Percentiles rank a stretch among this genome's conserved stretches.
These are phyloP conservation scores for Amoebophrya sp. DNA, from an alignment of 169 alveolate genomes.

Conservation along the genomic window DNA sequence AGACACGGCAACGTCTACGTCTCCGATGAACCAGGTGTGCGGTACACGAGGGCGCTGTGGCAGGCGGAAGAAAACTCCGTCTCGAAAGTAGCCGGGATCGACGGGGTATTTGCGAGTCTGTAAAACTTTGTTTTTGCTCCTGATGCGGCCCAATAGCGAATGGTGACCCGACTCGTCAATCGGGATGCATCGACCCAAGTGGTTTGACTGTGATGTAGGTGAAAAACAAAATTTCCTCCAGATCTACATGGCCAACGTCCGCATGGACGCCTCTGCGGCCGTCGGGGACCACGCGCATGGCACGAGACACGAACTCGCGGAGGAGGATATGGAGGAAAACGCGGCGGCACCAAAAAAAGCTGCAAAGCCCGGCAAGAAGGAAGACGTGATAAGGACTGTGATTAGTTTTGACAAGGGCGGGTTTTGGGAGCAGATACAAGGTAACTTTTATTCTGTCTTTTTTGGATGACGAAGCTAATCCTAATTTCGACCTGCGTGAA, in stretches of 20 bases:
- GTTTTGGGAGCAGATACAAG: conserved; percentile 79
- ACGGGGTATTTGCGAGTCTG: not conserved
- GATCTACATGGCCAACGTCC: not conserved
- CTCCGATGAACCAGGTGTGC: conserved; percentile 80
- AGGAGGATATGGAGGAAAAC: conserved; percentile 40
- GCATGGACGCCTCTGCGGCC: not conserved
- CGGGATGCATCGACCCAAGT: too few relatives aligned
- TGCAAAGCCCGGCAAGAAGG: conserved; percentile 57
- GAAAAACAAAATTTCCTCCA: too few relatives aligned
- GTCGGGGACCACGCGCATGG: conserved; percentile 1
- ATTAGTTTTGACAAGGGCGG: conserved; percentile 92
- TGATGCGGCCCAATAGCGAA: too few relatives aligned
- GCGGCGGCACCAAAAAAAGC: conserved; percentile 55
- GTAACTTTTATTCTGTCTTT: not conserved
- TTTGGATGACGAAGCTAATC: too few relatives aligned
- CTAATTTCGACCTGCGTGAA: too few relatives aligned
- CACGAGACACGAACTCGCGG: not conserved
- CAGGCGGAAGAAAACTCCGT: conserved; percentile 18
- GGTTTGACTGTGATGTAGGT: too few relatives aligned
- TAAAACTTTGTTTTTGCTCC: not conserved
- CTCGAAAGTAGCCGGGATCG: not conserved
- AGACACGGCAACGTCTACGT: conserved; percentile 83
- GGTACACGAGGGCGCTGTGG: conserved; percentile 73
- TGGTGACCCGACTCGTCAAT: too few relatives aligned
- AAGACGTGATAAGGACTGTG: conserved; percentile 67